phyloP scores from a whole-genome alignment of 1,284 basidiomycete species.

The Ganoderma meredithae region DNA sequence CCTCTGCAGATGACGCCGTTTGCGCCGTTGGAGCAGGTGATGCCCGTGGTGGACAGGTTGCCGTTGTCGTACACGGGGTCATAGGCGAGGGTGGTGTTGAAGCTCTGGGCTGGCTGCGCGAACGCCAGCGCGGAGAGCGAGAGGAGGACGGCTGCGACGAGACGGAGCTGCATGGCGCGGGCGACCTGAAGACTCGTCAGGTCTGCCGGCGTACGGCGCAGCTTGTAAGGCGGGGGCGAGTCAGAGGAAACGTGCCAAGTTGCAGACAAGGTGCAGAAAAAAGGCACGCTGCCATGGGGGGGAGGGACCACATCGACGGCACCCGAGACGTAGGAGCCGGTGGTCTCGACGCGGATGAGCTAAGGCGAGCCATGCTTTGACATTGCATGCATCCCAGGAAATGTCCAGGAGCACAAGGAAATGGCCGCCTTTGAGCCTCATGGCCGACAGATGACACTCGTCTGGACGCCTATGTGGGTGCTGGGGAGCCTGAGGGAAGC shows the following conservation, averaged over 20 bases:
- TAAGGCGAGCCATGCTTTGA: not conserved
- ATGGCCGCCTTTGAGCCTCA: not conserved
- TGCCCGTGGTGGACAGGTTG: slow-evolving; percentile 40
- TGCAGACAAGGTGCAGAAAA: not conserved
- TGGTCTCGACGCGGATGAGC: not conserved
- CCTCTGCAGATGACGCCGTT: slow-evolving; percentile 50
- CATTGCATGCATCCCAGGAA: not conserved
- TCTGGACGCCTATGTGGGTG: not conserved
- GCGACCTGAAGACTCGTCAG: not conserved
- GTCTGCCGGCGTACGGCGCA: not conserved
- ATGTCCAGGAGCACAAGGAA: not conserved
- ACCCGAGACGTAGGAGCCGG: too few relatives aligned
- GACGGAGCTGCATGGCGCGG: not conserved
- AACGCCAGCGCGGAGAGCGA: slow-evolving; percentile 31
- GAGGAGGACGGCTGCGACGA: not conserved
- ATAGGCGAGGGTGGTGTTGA: slow-evolving; percentile 47
- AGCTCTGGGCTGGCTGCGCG: slow-evolving; percentile 20
- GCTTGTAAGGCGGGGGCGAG: not conserved
- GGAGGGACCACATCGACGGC: slow-evolving; percentile 27
- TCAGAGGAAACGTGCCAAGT: not conserved
- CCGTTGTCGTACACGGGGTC: slow-evolving; percentile 51
- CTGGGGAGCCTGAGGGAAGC: not conserved
- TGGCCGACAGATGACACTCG: not conserved
- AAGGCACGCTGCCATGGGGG: not conserved
- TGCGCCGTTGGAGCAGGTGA: slow-evolving; percentile 58